Evolutionary conservation across 1,284 basidiomycete species (phyloP), one percentile per base, ranked within the genome.

Genomic region (Cystobasidium pallidum): DNA sequence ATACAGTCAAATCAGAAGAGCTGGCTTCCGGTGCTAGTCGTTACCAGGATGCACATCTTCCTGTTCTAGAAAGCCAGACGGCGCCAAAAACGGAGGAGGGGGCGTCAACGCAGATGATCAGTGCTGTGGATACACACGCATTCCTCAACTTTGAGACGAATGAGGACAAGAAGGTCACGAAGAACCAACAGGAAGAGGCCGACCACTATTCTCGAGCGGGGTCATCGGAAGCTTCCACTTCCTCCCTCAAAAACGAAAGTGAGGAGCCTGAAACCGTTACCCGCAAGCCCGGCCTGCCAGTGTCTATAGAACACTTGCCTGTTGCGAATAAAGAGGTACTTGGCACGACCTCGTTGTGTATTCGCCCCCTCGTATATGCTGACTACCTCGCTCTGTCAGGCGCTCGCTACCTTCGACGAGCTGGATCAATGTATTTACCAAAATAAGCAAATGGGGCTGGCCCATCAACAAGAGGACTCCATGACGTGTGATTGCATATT

Each of bases 401-500:
- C 70, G 26, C 39, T 71, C 28, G 32, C 43, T 28, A 71, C 61
- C n/a, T 71, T 64, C 49, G 70, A 71, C 17, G 62, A 55, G 51
- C 59, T 71, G 19, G 61, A 63, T 15, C 26, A 30, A n/a, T 61
- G 59, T 45, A n/a, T 43, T 15, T 71, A 71, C 80, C 91, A 95
- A 83, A 89, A 89, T 81, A 89, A 89, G 79, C 86, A 88, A 49
- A 83, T 99, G 66, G 96, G 96, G 13, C 86, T 88, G 77, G 92
- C 90, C 57, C 88, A 90, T 79, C 92, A 94, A 81, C 87, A 89
- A 71, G 86, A 91, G 78, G 94, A 97, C 83, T 89, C 91, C 82
- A 92, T 93, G 89, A 88, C 89, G 51, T 97, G 94, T 84, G 94
- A 96, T 80, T 97, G 94, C 82, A 82, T 83, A 70, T 93, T 88